These are phyloP conservation scores for Alternaria sp. DNA, from an alignment of 2,329 filamentous ascomycete genomes.

Conservation along the genomic window DNA sequence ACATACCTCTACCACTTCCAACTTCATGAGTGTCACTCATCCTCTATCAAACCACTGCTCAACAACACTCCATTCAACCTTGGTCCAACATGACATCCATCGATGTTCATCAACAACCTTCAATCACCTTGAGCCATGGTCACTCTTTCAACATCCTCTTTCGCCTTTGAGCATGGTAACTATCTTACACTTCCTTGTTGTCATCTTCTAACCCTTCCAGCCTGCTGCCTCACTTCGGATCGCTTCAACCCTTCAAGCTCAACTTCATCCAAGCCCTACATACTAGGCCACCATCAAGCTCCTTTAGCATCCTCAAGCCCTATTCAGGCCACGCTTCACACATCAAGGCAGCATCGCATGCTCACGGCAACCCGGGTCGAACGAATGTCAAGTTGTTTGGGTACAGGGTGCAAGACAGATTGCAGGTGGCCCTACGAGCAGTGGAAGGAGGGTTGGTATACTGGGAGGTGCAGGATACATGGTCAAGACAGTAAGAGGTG, in stretches of 20 bases:
- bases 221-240: constrained; percentile 7
- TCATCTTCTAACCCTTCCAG: constrained; percentile 11
- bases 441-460: constrained; percentile 1
- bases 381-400: constrained; percentile 4
- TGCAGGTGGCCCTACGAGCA: constrained; percentile 9
- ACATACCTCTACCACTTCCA: constrained; percentile 8
- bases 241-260: not conserved
- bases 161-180: constrained; percentile 19
- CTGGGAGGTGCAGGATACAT: constrained; percentile 13
- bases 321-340: constrained; percentile 2
- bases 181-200: not conserved
- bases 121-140: constrained; percentile 15
- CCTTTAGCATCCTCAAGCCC: not conserved
- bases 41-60: constrained; percentile 5
- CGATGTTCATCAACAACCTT: constrained; percentile 14
- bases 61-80: constrained; percentile 7
- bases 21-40: constrained; percentile 9
- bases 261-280: not conserved
- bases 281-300: not conserved
- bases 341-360: constrained; percentile 11
- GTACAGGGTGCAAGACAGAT: constrained; percentile 10
- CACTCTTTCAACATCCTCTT: not conserved
- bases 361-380: constrained; percentile 6
- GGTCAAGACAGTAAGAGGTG: constrained; percentile 13
- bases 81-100: constrained; percentile 13